Conservation (phyloP, 768 basidiomycete genomes). For the Termitomyces eurrhizus region DNA sequence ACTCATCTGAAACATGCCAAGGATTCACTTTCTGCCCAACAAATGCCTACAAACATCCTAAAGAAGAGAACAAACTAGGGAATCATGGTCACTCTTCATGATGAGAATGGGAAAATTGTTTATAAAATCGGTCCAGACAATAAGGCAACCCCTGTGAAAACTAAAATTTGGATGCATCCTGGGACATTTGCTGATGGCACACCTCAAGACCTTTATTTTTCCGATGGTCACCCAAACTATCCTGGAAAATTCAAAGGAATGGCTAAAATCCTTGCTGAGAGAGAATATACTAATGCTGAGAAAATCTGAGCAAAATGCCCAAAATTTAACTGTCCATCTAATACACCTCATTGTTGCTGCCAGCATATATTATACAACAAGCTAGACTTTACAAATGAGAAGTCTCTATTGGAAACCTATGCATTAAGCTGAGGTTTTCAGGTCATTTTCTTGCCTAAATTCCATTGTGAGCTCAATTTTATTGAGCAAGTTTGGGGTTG, state of each 20-base stretch:
- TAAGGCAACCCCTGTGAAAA: not conserved
- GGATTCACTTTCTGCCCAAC: not conserved
- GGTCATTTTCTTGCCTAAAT: too few species aligned
- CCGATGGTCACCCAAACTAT: slow-evolving; percentile 17
- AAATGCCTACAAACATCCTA: slow-evolving; percentile 3
- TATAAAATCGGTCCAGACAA: slow-evolving; percentile 5
- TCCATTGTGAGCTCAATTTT: too few species aligned
- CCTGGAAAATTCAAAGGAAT: slow-evolving; percentile 7
- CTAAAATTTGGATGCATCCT: too few species aligned
- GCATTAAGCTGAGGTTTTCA: not conserved
- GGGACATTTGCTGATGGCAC: too few species aligned
- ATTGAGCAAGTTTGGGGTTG: not conserved
- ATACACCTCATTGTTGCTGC: too few species aligned
- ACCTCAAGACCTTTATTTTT: too few species aligned
- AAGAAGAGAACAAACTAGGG: not conserved
- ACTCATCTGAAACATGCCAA: not conserved
- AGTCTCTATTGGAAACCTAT: too few species aligned
- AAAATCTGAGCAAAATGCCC: slow-evolving; percentile 26
- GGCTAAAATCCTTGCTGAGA: slow-evolving; percentile 12
- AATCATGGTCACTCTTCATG: not conserved
- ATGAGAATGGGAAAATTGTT: too few species aligned
- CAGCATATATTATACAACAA: too few species aligned
- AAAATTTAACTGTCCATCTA: too few species aligned
- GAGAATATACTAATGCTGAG: slow-evolving; percentile 19
- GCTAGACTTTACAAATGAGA: too few species aligned